Base-by-base conservation (phyloP, 2,329 filamentous ascomycete species). In the Fusarium chaquense region DNA sequence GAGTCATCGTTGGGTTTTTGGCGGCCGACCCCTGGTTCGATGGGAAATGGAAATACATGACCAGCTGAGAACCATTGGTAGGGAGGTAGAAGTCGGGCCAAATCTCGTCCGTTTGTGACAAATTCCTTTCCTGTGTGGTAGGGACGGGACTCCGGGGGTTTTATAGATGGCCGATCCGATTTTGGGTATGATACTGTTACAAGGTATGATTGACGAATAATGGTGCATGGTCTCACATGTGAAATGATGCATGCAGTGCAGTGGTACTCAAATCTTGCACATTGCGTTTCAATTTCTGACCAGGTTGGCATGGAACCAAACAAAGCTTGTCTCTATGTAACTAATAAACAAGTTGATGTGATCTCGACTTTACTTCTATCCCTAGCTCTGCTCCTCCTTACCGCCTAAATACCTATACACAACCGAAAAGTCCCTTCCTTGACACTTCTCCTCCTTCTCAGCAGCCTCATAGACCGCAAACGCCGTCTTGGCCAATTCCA, bases 361-460 rank as follows among this genome's bases (percentile, higher is more conserved):
- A 33, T 32, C 45, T n/a, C 28, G 30, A 35, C 11, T 50, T 33
- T 35, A 24, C 30, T 49, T 22, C 32, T 24, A 12, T n/a, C n/a
- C 6, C 30, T 52, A 52, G 22, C 10, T 50, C 53, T 74, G 61
- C 51, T 71, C 58, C 59, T 87, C 84, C 73, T 85, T 83, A 3
- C 87, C 85, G 1, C 85, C 86, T 43, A 94, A 75, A 81, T 90
- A 93, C 73, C 90, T 85, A 78, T 94, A 96, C 11, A 96, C 89
- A 10, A 95, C 91, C 1, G 91, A 94, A 78, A 96, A 96, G 77
- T 96, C 93, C 62, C 90, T 87, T 1, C 91, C 91, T 67, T 87
- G 86, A 76, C 87, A 91, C 46, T 78, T 75, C 57, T 92, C 87
- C 50, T 84, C 82, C 70, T 85, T 80, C 76, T 90, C 89, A 0